These are phyloP conservation scores for Apiospora kogelbergensis DNA, from an alignment of 2,329 filamentous ascomycete genomes.

Conservation along the genomic window DNA sequence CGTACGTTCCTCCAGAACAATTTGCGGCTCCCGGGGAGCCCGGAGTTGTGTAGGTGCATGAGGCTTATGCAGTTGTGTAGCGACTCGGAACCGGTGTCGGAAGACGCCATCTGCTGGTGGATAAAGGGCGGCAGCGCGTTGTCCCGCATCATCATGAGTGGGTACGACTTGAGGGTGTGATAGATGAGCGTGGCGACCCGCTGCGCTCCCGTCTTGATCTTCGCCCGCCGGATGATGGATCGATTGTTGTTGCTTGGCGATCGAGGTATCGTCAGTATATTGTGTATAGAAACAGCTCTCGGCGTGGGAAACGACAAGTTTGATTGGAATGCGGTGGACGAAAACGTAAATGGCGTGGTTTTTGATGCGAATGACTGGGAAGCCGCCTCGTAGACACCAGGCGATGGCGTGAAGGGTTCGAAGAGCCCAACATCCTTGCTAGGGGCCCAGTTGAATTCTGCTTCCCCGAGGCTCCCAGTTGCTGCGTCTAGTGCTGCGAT, in stretches of 20 bases:
- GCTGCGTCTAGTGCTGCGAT: not conserved
- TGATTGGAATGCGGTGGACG: not conserved
- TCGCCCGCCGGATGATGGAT: constrained; percentile 28
- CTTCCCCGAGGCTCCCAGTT: not conserved
- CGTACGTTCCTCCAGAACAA: constrained; percentile 45
- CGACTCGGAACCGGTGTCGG: constrained; percentile 29
- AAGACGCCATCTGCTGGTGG: constrained; percentile 32
- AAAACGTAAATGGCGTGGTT: not conserved
- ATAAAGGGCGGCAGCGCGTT: constrained; percentile 43
- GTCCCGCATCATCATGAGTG: constrained; percentile 37
- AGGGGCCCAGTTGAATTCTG: not conserved
- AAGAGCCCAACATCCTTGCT: not conserved
- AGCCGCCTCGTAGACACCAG: no score
- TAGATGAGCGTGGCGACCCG: constrained; percentile 37
- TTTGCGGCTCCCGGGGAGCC: constrained; percentile 34
- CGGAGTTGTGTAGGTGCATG: constrained; percentile 37
- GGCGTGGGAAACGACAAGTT: constrained; percentile 15
- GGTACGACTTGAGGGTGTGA: constrained; percentile 42
- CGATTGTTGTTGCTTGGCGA: constrained; percentile 21
- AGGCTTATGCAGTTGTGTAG: constrained; percentile 42
- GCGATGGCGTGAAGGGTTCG: not conserved
- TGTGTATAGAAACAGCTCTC: not conserved
- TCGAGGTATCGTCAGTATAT: constrained; percentile 23
- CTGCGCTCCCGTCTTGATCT: constrained; percentile 26
- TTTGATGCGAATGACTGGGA: not conserved